Percentiles rank a stretch among this genome's conserved stretches.
These are phyloP conservation scores for Ustilago cynodontis DNA, from an alignment of 1,284 basidiomycete species.

Conservation along the genomic window DNA sequence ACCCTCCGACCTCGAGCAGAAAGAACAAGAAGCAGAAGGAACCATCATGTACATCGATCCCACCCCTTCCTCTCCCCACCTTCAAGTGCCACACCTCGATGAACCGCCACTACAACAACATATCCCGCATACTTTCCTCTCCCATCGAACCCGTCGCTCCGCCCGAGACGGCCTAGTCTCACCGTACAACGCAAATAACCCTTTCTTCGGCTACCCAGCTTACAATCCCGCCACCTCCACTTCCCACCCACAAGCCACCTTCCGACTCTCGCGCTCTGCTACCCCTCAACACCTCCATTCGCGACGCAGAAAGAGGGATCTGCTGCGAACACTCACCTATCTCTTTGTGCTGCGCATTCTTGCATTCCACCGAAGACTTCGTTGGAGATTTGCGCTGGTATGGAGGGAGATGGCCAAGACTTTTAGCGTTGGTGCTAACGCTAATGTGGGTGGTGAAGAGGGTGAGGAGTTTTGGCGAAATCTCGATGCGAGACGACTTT, in stretches of 20 bases:
- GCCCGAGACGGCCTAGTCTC: conserved; percentile 62
- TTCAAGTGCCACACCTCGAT: conserved; percentile 54
- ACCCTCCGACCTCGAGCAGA: background rate
- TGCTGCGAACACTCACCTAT: conserved; percentile 66
- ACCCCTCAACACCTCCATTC: conserved; percentile 52
- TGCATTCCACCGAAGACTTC: conserved; percentile 51
- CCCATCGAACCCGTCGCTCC: conserved; percentile 61
- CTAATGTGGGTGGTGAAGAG: conserved; percentile 6
- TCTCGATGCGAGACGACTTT: conserved; percentile 20
- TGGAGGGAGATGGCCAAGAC: conserved; percentile 23
- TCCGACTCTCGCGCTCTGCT: conserved; percentile 13
- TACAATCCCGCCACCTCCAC: conserved; percentile 29
- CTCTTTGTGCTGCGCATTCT: conserved; percentile 66
- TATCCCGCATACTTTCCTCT: conserved; percentile 47
- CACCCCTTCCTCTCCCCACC: conserved; percentile 32
- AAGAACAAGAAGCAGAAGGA: conserved; percentile 18
- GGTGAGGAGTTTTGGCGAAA: conserved; percentile 49
- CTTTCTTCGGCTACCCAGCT: conserved; percentile 85
- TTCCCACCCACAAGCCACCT: conserved; percentile 10
- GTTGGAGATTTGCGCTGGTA: conserved; percentile 38
- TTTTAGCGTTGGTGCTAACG: conserved; percentile 19
- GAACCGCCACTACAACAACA: conserved; percentile 48
- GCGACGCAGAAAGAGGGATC: conserved; percentile 61
- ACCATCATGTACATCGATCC: conserved; percentile 51
- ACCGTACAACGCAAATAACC: conserved; percentile 75